These are phyloP conservation scores for Stentor roeselii DNA, from an alignment of 73 alveolate genomes.

Conservation along the genomic window DNA sequence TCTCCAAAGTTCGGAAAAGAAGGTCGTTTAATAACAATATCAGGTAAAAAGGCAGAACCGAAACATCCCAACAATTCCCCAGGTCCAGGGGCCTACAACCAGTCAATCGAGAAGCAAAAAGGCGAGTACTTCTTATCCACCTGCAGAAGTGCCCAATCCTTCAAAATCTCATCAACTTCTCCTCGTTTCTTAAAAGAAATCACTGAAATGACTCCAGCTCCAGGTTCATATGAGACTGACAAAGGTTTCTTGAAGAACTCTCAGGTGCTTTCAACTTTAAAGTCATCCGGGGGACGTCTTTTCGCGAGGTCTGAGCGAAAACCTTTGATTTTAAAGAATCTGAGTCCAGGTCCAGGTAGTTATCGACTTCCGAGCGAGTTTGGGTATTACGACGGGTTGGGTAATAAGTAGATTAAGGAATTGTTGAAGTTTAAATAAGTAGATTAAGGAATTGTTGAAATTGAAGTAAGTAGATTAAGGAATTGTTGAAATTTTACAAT, in stretches of 20 bases:
- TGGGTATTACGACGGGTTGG: conserved; percentile 74
- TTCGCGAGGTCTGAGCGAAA: conserved; percentile 1
- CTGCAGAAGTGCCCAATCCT: neutral
- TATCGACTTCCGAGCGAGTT: conserved; percentile 81
- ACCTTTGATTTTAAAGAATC: conserved; percentile 1
- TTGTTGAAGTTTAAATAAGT: no score
- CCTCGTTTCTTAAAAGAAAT: neutral
- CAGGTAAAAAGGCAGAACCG: conserved; percentile 43
- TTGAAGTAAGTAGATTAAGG: no score
- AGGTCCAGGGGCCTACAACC: conserved; percentile 70
- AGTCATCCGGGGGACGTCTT: conserved; percentile 20
- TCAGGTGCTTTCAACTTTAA: conserved; percentile 15
- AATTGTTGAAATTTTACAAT: no score
- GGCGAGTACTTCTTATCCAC: neutral
- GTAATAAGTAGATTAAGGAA: no score
- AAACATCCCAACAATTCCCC: conserved; percentile 34
- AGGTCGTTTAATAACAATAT: conserved; percentile 38
- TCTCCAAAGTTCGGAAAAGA: conserved; percentile 36
- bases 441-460: no score
- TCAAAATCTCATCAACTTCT: neutral
- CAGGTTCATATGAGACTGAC: conserved; percentile 39
- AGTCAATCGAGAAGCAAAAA: conserved; percentile 23
- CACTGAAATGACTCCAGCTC: conserved; percentile 35
- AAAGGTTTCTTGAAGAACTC: conserved; percentile 32
- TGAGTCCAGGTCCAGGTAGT: conserved; percentile 90